Evolutionary conservation across 75 land plant genomes (phyloP).

Genomic region (Picea sitchensis): DNA sequence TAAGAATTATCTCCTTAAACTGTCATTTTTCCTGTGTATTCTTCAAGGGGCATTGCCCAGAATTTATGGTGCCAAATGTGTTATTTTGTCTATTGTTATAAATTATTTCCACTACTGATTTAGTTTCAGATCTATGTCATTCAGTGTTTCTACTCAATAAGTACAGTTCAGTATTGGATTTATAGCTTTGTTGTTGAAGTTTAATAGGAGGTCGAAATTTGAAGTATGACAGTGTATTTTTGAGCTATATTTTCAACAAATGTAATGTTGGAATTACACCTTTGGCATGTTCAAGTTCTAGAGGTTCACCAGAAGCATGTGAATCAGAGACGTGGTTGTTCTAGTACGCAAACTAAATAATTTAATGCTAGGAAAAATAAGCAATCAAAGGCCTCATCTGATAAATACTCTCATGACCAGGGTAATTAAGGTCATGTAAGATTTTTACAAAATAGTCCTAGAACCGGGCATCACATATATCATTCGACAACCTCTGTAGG

Average conservation of each 20-base stretch:
- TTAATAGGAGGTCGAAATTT: too few species aligned
- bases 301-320: background rate
- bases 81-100: too few species aligned
- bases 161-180: too few species aligned
- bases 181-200: too few species aligned
- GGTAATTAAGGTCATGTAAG: background rate
- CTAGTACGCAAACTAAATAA: background rate
- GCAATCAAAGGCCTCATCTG: background rate
- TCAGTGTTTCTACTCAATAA: too few species aligned
- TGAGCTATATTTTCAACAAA: background rate
- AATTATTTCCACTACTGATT: too few species aligned
- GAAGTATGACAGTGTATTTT: too few species aligned
- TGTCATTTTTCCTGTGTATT: too few species aligned
- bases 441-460: constrained; percentile 8
- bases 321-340: background rate
- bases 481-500: constrained; percentile 25
- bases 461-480: constrained; percentile 40
- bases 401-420: background rate
- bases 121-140: too few species aligned
- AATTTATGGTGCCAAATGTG: too few species aligned
- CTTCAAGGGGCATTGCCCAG: too few species aligned
- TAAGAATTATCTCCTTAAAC: too few species aligned
- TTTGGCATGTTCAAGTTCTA: constrained; percentile 3
- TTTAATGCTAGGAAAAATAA: background rate
- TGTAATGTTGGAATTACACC: constrained; percentile 5